Base-by-base conservation (phyloP, 2,329 filamentous ascomycete species). In the Plenodomus lindquistii region DNA sequence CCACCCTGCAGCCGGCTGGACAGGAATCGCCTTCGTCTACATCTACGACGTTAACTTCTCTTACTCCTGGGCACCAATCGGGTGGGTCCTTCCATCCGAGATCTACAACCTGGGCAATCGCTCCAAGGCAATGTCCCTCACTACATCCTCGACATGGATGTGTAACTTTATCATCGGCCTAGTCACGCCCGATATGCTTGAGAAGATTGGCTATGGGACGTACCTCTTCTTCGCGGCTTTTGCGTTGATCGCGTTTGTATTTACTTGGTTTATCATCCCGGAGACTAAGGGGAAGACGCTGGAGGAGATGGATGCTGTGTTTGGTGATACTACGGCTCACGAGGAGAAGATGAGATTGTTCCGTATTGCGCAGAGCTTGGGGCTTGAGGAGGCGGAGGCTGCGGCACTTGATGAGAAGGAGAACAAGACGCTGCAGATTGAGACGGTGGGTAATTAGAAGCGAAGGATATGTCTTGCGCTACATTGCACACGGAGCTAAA, bases 101-200 rank as follows among this genome's bases (percentile, higher is more conserved):
- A 69, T 73, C 21, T 72, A 70, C 48, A 69, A 69, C 2, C 59
- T 72, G 17, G 65, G 62, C 9, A 70, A 70, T 31, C 68, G 71
- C n/a, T 66, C 70, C 21, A 71, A 73, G 51, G 71, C 67, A 41
- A 65, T 62, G 24, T 67, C 67, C 2, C 66, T 73, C 36, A 65
- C 65, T 17, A 68, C 69, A 2, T 72, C 68, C 4, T 63, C 60
- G 8, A 74, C 70, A 44, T 74, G 71, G 72, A 48, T 67, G 21
- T 66, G 65, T 42, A 73, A 75, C 47, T 75, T 75, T 43, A 67
- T 69, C 22, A 68, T 75, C 21, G 69, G 63, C 5, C 62, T 72
- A 46, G 63, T 62, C 43, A 65, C 65, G 18, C 69, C 68, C 7
- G 56, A 61, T 9, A 72, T 73, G 69, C 57, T 73, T 5, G 57